Base-by-base conservation (phyloP, 768 basidiomycete genomes). In the Trametes coccinea region DNA sequence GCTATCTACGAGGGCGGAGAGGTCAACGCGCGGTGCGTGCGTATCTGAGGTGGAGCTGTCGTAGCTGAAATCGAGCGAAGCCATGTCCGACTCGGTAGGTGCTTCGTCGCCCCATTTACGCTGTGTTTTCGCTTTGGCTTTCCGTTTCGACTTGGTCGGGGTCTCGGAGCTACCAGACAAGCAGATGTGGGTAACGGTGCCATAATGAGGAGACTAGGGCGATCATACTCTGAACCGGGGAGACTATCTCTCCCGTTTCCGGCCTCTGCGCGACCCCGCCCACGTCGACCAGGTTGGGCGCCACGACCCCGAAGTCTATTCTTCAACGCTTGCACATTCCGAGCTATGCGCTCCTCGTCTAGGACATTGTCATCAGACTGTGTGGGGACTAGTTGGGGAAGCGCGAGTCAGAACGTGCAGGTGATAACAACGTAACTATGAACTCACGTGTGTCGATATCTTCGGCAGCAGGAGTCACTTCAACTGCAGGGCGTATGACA, bases 91-190 rank as follows among this genome's bases (percentile, higher is more conserved):
- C 65, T 93, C 92, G 9, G 86, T 88, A 3, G 90, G 88, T 1
- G 82, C 80, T 65, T 87, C 83, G 69, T 96, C 86, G 27, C 88
- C 93, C 97, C 97, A 99, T 76, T 94, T 98, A 33, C 97, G 87
- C 73, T 89, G 89, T 3, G 82, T 72, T 57, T 89, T 87, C 0
- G 80, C 70, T 67, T 88, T 90, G 64, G 80, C 78, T 66, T 86
- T 90, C 53, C 66, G 68, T 39, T 76, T 74, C 27, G 62, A 59
- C 40, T 66, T 71, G 30, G 78, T 65, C 29, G 84, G 78, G 16
- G 82, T 80, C 69, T 87, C 89, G 53, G 91, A 87, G 71, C 84
- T 89, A 41, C 10, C 0, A 13, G 13, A 27, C 47, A 13, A n/a
- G 7, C 49, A 41, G 9, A 29, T 52, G 53, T 49, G 14, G 16